Conservation (phyloP, 2,329 filamentous ascomycete species). For the Monilinia polystroma region DNA sequence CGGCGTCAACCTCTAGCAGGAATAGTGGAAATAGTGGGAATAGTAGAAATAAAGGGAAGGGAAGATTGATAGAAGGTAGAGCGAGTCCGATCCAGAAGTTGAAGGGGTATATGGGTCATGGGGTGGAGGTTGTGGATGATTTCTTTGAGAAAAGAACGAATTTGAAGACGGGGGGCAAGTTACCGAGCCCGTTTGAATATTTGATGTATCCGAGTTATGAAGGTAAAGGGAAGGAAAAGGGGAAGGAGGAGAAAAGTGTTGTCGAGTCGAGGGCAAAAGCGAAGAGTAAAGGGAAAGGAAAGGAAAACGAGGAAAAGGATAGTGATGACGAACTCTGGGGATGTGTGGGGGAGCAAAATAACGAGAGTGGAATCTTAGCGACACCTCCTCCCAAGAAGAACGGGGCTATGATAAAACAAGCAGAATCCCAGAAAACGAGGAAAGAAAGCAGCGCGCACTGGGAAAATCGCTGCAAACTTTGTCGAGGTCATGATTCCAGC, state of each 20-base stretch:
- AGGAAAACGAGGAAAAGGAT: neutral
- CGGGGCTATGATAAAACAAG: no score
- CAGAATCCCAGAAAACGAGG: neutral
- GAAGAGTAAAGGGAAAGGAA: neutral
- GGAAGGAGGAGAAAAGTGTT: neutral
- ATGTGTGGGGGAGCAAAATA: neutral
- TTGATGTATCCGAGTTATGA: slow-evolving; percentile 13
- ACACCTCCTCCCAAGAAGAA: neutral
- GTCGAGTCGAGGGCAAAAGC: neutral
- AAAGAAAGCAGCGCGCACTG: neutral
- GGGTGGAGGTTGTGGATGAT: neutral
- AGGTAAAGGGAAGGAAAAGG: neutral
- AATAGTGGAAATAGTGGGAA: neutral
- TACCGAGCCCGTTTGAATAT: slow-evolving; percentile 17
- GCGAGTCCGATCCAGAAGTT: slow-evolving; percentile 12
- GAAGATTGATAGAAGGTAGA: neutral
- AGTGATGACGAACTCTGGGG: slow-evolving; percentile 16
- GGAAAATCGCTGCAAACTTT: slow-evolving; percentile 6
- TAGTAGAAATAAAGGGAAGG: neutral
- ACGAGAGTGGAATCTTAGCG: slow-evolving; percentile 1
- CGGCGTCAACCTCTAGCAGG: neutral
- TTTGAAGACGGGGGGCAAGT: slow-evolving; percentile 2
- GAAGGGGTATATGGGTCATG: slow-evolving; percentile 15
- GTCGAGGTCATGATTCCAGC: neutral
- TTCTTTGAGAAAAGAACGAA: neutral